Conservation (phyloP, 169 alveolate genomes). For the Plasmodium coatneyi region DNA sequence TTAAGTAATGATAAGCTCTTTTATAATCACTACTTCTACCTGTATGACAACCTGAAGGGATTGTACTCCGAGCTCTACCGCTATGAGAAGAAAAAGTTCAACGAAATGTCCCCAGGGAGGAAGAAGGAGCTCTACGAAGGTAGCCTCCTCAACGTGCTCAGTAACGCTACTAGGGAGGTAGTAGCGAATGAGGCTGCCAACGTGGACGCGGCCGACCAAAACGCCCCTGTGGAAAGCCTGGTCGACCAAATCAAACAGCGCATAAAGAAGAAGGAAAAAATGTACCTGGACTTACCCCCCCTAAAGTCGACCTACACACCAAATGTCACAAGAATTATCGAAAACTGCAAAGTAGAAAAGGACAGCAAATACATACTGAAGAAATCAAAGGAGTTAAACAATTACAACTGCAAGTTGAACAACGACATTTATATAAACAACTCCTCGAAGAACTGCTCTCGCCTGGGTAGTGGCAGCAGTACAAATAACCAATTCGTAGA, state of each 20-base stretch:
- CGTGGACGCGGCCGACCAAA: not conserved
- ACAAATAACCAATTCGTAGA: conserved; percentile 53
- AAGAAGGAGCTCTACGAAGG: conserved; percentile 25
- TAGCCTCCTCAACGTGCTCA: not conserved
- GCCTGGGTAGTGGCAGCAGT: conserved; percentile 29
- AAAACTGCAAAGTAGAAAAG: conserved; percentile 51
- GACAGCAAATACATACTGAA: conserved; percentile 47
- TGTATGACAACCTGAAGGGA: conserved; percentile 56
- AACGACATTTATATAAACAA: conserved; percentile 74
- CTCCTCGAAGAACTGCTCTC: conserved; percentile 51
- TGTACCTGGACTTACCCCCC: conserved; percentile 19
- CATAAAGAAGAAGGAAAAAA: not conserved
- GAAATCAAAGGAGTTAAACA: conserved; percentile 70
- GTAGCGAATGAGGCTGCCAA: not conserved
- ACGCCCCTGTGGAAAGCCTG: not conserved
- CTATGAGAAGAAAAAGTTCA: conserved; percentile 59
- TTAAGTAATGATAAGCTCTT: conserved; percentile 55
- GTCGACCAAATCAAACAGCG: not conserved
- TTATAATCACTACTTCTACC: conserved; percentile 27
- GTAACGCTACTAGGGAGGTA: not conserved
- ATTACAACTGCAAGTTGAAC: conserved; percentile 55
- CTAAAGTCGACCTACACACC: conserved; percentile 53
- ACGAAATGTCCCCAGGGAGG: conserved; percentile 12
- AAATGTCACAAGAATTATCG: conserved; percentile 48
- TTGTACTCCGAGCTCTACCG: conserved; percentile 45